Base-by-base conservation (phyloP, 495 filamentous ascomycete genomes). In the Trichoderma reesei region DNA sequence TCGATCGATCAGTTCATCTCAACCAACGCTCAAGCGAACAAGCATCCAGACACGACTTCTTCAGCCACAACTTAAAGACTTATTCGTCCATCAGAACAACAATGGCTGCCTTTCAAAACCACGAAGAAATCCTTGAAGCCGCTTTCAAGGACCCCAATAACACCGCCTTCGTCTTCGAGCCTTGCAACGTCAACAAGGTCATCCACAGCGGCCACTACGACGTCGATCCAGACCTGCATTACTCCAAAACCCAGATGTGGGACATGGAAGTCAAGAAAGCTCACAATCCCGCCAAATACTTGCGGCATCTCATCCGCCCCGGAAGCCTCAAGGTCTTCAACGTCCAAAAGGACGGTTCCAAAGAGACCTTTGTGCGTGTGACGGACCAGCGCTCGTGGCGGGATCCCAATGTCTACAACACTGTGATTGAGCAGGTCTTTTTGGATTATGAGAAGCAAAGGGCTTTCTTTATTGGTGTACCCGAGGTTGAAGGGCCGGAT, bases 81-180 rank as follows among this genome's bases (percentile, higher is more conserved):
- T 26, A 5, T 48, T 48, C 2, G 11, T 5, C n/a, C 9, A 3
- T 18, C 16, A n/a, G 18, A 31, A 34, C 3, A 0, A 34, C 33
- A 14, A 56, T 56, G 51, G 51, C 26, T 5, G 7, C 51, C 26
- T 56, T 56, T 56, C 6, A 56, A 26, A 56, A 56, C 18, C 51
- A 56, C 31, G 51, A 56, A 56, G 51, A 56, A 9, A 56, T 63
- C 11, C 38, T 63, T 13, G 61, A 63, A 20, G 61, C 61, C 36
- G 61, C 61, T n/a, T 44, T 74, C 16, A 72, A 72, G 51, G 73
- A 74, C 63, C 72, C 72, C 8, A 71, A 74, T 18, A 74, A 74
- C 61, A 74, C 72, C 13, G 72, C 72, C 44, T 69, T 74, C 37
- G 72, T 72, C 59, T 66, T 74, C 26, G 26, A 34, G 9, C 38